Evolutionary conservation across 768 basidiomycete genomes (phyloP).

Genomic region (Kondoa subrosea): DNA sequence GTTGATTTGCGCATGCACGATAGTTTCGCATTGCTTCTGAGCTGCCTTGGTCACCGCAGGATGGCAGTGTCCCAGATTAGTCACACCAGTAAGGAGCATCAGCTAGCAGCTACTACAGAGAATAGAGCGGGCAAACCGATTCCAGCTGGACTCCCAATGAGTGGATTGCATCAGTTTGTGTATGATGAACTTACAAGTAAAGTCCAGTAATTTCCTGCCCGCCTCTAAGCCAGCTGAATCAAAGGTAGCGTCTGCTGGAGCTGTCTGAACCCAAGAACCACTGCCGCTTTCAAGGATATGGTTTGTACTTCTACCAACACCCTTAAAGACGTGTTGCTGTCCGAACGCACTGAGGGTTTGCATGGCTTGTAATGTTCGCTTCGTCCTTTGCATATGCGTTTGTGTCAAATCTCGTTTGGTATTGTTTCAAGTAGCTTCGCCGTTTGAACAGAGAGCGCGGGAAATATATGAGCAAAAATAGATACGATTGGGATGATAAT

Average conservation of each 20-base stretch:
- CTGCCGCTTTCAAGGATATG: conserved; percentile 12
- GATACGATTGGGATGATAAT: no score
- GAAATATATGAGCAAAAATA: no score
- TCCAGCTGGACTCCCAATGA: no score
- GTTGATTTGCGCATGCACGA: conserved; percentile 53
- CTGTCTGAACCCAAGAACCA: conserved; percentile 5
- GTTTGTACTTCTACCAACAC: conserved; percentile 14
- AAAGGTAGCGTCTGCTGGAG: background rate
- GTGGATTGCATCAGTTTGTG: no score
- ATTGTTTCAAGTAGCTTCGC: no score
- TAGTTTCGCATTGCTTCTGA: conserved; percentile 64
- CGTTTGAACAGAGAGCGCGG: no score
- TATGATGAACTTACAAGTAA: conserved; percentile 17
- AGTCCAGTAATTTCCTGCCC: background rate
- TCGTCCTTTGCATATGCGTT: no score
- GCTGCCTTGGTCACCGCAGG: conserved; percentile 71
- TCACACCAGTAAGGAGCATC: conserved; percentile 66
- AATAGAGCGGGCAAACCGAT: no score
- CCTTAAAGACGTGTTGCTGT: conserved; percentile 17
- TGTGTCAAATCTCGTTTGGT: no score
- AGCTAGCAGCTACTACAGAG: no score
- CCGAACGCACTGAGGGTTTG: background rate
- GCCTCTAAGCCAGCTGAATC: background rate
- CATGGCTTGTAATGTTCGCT: no score
- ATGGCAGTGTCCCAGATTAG: conserved; percentile 66